Percentiles rank a stretch among this genome's conserved stretches.
phyloP scores from a whole-genome alignment of 208 protist genomes.

The Trypanosomatidae sp. region DNA sequence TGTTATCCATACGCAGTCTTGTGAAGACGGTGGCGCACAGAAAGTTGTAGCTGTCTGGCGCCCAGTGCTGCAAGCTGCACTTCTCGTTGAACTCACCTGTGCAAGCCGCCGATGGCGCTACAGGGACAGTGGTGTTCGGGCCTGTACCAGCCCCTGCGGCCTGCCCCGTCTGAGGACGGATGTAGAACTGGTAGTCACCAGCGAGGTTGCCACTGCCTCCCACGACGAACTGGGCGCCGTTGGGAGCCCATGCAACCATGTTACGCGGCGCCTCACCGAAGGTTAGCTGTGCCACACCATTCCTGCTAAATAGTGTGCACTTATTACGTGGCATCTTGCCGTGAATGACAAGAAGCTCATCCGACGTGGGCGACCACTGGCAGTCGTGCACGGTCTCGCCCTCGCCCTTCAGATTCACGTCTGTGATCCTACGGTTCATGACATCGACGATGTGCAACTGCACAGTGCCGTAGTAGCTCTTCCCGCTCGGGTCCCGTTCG shows the following conservation, averaged over 20 bases:
- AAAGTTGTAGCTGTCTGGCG: constrained; percentile 82
- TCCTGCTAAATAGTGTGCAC: constrained; percentile 83
- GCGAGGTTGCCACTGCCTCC: constrained; percentile 89
- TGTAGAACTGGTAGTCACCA: constrained; percentile 85
- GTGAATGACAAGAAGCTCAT: constrained; percentile 90
- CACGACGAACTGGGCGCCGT: constrained; percentile 69
- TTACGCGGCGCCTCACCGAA: constrained; percentile 89
- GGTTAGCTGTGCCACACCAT: constrained; percentile 74
- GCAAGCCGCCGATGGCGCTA: constrained; percentile 28
- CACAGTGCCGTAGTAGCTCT: constrained; percentile 91
- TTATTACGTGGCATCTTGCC: constrained; percentile 91
- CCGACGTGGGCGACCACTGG: constrained; percentile 66
- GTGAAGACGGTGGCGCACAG: constrained; percentile 84
- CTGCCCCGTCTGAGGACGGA: constrained; percentile 18
- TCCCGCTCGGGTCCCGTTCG: constrained; percentile 81
- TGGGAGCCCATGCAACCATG: constrained; percentile 73
- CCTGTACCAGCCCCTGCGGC: neutral
- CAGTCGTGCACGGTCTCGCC: constrained; percentile 90
- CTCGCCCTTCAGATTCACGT: constrained; percentile 66
- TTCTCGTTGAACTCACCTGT: constrained; percentile 85
- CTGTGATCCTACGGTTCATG: constrained; percentile 43
- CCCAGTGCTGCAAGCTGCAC: constrained; percentile 82
- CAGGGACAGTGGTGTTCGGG: constrained; percentile 3
- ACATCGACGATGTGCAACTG: constrained; percentile 81
- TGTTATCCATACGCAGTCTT: constrained; percentile 84